Conservation (phyloP, 495 filamentous ascomycete genomes). For the Hypomontagnella submonticulosa region DNA sequence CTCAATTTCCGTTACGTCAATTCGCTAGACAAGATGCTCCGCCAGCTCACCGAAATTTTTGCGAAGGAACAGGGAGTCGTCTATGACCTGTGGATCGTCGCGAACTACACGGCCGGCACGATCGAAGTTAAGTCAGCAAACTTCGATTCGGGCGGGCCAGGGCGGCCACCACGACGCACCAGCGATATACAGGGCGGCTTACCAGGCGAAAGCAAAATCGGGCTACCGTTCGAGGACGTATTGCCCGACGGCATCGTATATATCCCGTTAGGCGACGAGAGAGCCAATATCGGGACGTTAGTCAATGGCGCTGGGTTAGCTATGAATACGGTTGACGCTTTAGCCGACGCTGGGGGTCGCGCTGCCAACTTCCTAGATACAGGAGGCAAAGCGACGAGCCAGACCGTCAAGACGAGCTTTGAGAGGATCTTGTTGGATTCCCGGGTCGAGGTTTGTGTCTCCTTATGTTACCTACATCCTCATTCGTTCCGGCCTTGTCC, state of each 20-base stretch:
- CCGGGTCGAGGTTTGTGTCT: constrained; percentile 67
- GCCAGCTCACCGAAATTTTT: constrained; percentile 69
- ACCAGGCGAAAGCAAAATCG: constrained; percentile 62
- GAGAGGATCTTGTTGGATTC: constrained; percentile 74
- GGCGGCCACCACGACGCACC: constrained; percentile 70
- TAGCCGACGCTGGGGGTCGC: constrained; percentile 70
- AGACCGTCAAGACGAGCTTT: constrained; percentile 83
- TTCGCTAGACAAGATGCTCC: constrained; percentile 62
- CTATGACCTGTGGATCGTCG: constrained; percentile 61
- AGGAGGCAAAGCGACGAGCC: constrained; percentile 88
- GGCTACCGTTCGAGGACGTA: constrained; percentile 63
- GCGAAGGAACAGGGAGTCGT: constrained; percentile 74
- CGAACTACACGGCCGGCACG: constrained; percentile 54
- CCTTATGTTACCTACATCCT: not conserved
- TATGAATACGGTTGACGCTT: constrained; percentile 90
- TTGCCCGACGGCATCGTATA: constrained; percentile 80
- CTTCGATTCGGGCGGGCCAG: constrained; percentile 82
- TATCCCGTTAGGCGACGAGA: constrained; percentile 57
- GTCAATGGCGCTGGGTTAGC: constrained; percentile 92
- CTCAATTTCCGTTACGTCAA: constrained; percentile 56
- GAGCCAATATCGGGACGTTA: constrained; percentile 71
- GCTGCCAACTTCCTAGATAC: constrained; percentile 90
- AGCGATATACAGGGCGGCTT: constrained; percentile 61
- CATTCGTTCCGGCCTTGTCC: not conserved
- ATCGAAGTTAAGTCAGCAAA: constrained; percentile 59